A percentile compares a stretch with the other conserved stretches of the same genome.
Conservation (phyloP, 169 alveolate species). For the Plasmodium cynomolgi region DNA sequence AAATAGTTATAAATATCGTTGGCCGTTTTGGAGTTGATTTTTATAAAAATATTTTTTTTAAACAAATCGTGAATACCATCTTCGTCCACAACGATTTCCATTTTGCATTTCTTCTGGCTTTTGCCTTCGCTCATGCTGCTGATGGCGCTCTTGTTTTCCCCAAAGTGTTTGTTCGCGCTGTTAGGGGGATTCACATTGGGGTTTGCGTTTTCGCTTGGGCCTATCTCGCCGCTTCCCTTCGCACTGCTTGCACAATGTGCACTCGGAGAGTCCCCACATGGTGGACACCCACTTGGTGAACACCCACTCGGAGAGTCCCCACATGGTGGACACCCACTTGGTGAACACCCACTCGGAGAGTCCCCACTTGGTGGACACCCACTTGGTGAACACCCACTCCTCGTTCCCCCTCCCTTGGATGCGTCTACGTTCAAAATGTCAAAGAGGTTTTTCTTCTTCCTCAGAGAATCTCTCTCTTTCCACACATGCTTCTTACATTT, state of each 20-base stretch:
- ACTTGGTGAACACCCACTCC: neutral
- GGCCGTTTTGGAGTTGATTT: constrained; percentile 70
- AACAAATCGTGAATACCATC: constrained; percentile 69
- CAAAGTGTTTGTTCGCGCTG: neutral
- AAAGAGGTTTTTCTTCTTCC: constrained; percentile 65
- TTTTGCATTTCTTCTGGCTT: constrained; percentile 17
- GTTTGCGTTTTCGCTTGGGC: neutral
- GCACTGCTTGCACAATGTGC: neutral
- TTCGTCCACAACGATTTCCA: constrained; percentile 72
- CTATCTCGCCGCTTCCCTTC: neutral
- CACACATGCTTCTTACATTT: constrained; percentile 75
- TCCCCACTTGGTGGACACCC: neutral
- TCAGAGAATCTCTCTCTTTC: constrained; percentile 55
- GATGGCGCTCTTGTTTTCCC: constrained; percentile 2
- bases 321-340: neutral
- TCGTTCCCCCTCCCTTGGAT: neutral
- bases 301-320: neutral
- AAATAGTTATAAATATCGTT: constrained; percentile 71
- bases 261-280: neutral
- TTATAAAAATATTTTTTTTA: constrained; percentile 73
- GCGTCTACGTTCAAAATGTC: constrained; percentile 54
- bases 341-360: neutral
- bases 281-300: neutral
- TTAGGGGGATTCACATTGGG: neutral
- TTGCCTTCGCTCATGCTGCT: constrained; percentile 39